phyloP scores from a whole-genome alignment of 331 rosid species.

The Erythrophleum ivorense region DNA sequence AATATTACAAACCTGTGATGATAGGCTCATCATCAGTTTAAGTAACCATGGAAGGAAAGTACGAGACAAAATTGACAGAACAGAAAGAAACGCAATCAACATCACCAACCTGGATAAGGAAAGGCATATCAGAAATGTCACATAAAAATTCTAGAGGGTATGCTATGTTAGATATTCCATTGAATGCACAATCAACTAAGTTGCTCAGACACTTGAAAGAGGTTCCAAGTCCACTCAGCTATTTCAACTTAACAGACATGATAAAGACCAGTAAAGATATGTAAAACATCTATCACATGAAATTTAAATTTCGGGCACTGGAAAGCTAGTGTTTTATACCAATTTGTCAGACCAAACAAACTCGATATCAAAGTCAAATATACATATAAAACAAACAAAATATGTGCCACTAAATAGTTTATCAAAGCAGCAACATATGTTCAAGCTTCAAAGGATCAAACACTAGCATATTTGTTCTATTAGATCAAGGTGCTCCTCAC shows the following conservation, averaged over 20 bases:
- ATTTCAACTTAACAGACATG: neutral
- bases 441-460: slow-evolving; percentile 6
- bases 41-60: slow-evolving; percentile 93
- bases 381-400: slow-evolving; percentile 10
- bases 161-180: slow-evolving; percentile 23
- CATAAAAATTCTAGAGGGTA: slow-evolving; percentile 25
- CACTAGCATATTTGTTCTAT: neutral
- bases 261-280: neutral
- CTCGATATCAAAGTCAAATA: neutral
- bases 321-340: neutral
- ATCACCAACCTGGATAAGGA: slow-evolving; percentile 73
- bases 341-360: neutral
- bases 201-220: neutral
- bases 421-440: neutral
- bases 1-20: slow-evolving; percentile 70
- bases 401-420: neutral
- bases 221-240: neutral
- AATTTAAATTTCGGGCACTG: slow-evolving; percentile 1
- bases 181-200: slow-evolving; percentile 17
- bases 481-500: neutral
- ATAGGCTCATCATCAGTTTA: slow-evolving; percentile 92
- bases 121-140: slow-evolving; percentile 27
- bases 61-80: slow-evolving; percentile 81
- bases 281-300: neutral
- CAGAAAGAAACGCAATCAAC: slow-evolving; percentile 72